Base-by-base conservation (phyloP, 2,329 filamentous ascomycete species). In the Aaosphaeria arxii region DNA sequence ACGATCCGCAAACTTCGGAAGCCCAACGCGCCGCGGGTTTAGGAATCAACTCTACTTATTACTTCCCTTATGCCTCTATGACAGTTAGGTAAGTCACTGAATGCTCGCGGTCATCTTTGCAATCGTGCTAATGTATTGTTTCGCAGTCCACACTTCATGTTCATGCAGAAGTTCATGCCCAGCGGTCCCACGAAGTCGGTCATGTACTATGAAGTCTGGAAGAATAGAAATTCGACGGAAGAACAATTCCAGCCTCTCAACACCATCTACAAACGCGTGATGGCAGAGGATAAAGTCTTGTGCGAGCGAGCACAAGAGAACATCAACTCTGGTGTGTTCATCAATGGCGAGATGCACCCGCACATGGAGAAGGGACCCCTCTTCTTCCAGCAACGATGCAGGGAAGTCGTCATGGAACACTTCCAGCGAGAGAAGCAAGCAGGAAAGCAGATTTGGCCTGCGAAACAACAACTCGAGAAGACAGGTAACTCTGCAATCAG, bases 161-260 rank as follows among this genome's bases (percentile, higher is more conserved):
- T 83, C 71, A 78, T 85, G 46, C 81, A 85, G 61, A 74, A 81
- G 49, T 84, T 85, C 65, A 73, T 85, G 9, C 83, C 83, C 9
- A 75, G 70, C 42, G 71, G 73, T 2, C 71, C 82, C 0, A 73
- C 68, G 33, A 75, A 67, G 39, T 79, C 77, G 2, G 70, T 72
- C 36, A 85, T 86, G 78, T 73, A 74, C 48, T 85, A 86, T 64
- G 80, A 86, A 60, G 77, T 86, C 43, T 86, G 77, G 73, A 75
- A 80, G 50, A 81, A 85, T 74, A 82, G 80, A 62, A 69, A 79
- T 61, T 77, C 81, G 4, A 74, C 73, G n/a, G 78, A 84, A 11
- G 77, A 78, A 29, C 78, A 83, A 49, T 86, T 85, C 61, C 66
- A 74, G 11, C 66, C 73, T 45, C 81, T 85, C 64, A 77, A 75